phyloP scores from a whole-genome alignment of 208 protist genomes.

The Leishmania lainsoni region DNA sequence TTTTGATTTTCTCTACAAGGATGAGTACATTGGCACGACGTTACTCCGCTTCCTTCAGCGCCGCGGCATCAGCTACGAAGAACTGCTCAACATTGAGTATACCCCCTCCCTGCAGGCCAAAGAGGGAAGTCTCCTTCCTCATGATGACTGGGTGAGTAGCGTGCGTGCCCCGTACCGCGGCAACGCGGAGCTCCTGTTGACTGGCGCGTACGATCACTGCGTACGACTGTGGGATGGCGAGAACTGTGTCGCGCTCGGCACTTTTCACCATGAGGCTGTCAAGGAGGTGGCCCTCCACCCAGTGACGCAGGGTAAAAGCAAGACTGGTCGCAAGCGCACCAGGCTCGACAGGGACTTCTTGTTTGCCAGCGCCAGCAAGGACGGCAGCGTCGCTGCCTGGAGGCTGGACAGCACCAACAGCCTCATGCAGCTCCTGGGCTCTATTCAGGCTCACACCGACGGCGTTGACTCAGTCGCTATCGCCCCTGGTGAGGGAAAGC shows the following conservation, averaged over 20 bases:
- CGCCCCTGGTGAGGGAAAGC: slow-evolving; percentile 45
- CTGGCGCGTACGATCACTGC: slow-evolving; percentile 82
- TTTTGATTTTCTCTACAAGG: slow-evolving; percentile 83
- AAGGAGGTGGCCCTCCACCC: slow-evolving; percentile 76
- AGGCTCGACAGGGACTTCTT: slow-evolving; percentile 48
- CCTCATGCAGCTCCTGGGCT: slow-evolving; percentile 54
- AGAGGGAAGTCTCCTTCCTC: slow-evolving; percentile 78
- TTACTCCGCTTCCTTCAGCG: slow-evolving; percentile 74
- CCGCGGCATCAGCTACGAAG: slow-evolving; percentile 75
- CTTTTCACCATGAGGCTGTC: slow-evolving; percentile 69
- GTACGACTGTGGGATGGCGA: slow-evolving; percentile 82
- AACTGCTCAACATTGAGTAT: slow-evolving; percentile 86
- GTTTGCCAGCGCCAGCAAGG: slow-evolving; percentile 74
- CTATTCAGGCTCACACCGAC: slow-evolving; percentile 64
- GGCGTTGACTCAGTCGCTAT: slow-evolving; percentile 73
- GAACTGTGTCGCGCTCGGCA: slow-evolving; percentile 72
- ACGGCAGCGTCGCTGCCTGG: slow-evolving; percentile 78
- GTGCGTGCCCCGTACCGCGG: slow-evolving; percentile 65
- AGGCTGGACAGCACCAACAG: slow-evolving; percentile 37
- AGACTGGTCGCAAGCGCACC: slow-evolving; percentile 33
- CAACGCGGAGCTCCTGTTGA: slow-evolving; percentile 64
- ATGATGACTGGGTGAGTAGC: slow-evolving; percentile 90
- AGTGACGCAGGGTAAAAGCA: slow-evolving; percentile 11
- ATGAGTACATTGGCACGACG: slow-evolving; percentile 80
- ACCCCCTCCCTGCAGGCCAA: slow-evolving; percentile 78